A percentile compares a stretch with the other conserved stretches of the same genome.
phyloP scores from a whole-genome alignment of 2,329 filamentous ascomycete genomes.

The Fusarium sp. region DNA sequence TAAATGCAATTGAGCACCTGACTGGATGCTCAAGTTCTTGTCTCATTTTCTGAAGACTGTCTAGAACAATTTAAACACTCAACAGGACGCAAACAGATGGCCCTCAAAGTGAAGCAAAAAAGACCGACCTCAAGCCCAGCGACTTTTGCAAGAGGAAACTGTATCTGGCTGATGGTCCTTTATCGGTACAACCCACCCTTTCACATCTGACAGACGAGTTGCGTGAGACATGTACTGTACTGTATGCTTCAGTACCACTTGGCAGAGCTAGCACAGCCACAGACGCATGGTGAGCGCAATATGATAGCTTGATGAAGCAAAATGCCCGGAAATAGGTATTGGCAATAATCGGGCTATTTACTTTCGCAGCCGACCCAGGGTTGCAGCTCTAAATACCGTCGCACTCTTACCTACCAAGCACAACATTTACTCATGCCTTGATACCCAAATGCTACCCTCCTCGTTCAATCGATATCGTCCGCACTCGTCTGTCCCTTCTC shows the following conservation, averaged over 20 bases:
- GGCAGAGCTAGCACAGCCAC: background rate
- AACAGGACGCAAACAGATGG: background rate
- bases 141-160: background rate
- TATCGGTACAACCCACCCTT: too few species aligned
- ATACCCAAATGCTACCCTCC: background rate
- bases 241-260: background rate
- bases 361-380: background rate
- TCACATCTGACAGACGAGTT: background rate
- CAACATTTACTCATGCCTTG: background rate
- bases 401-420: background rate
- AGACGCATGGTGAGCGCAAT: background rate
- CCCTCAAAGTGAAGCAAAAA: background rate
- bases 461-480: conserved; percentile 58
- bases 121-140: too few species aligned
- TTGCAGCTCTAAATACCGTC: background rate
- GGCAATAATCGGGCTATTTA: background rate
- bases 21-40: background rate
- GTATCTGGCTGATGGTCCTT: background rate
- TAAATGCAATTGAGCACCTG: background rate
- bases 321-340: background rate
- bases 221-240: background rate
- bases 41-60: background rate
- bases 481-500: conserved; percentile 46
- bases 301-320: background rate
- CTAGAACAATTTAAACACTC: background rate